These are phyloP conservation scores for Cladosporium colombiae DNA, from an alignment of 2,329 filamentous ascomycete species.

Conservation along the genomic window DNA sequence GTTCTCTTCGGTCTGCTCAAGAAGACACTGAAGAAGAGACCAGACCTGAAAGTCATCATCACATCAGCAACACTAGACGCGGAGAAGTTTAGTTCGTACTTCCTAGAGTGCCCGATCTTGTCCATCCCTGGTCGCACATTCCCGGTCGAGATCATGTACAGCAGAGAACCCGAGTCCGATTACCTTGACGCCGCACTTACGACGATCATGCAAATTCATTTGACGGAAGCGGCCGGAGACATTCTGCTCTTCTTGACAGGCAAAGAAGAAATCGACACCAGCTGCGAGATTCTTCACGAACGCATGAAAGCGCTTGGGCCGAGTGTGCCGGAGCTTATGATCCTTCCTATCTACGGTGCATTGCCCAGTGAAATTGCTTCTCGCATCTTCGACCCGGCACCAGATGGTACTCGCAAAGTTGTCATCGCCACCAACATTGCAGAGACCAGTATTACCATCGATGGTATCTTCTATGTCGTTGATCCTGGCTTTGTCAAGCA, in stretches of 20 bases:
- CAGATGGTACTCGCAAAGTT: constrained; percentile 82
- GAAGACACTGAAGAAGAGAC: constrained; percentile 81
- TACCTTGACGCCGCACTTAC: constrained; percentile 93
- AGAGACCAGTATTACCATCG: constrained; percentile 96
- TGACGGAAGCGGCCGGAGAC: constrained; percentile 88
- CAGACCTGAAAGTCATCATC: constrained; percentile 91
- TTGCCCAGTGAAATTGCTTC: constrained; percentile 92
- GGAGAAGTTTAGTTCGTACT: constrained; percentile 96
- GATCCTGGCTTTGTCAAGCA: constrained; percentile 98
- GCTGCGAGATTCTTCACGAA: constrained; percentile 88
- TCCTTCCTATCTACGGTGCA: constrained; percentile 93
- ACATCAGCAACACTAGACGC: constrained; percentile 96
- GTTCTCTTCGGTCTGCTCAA: constrained; percentile 93
- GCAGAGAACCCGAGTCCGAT: constrained; percentile 89
- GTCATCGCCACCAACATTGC: constrained; percentile 98
- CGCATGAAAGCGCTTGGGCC: constrained; percentile 94
- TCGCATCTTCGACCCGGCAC: constrained; percentile 90
- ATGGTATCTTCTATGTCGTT: constrained; percentile 95
- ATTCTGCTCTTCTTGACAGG: constrained; percentile 97
- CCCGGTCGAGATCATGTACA: constrained; percentile 95
- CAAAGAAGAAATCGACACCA: constrained; percentile 95
- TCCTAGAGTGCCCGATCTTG: constrained; percentile 94
- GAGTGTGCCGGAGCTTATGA: constrained; percentile 85
- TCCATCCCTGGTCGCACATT: constrained; percentile 93
- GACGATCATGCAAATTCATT: constrained; percentile 96